phyloP scores from a whole-genome alignment of 2,329 filamentous ascomycete genomes.

The Cladosporium colombiae region DNA sequence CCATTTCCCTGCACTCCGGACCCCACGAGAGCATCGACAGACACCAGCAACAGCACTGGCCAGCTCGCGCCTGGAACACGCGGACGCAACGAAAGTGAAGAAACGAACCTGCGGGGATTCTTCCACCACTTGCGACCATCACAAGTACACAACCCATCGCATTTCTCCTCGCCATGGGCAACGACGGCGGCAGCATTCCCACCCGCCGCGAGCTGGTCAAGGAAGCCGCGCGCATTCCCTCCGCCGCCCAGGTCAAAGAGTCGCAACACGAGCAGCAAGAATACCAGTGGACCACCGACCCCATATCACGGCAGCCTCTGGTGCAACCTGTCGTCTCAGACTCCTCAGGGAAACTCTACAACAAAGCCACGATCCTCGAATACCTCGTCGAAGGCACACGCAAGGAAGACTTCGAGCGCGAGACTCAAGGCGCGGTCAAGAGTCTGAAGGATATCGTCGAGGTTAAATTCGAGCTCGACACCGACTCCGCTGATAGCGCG shows the following conservation, averaged over 20 bases:
- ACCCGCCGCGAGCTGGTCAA: conserved; percentile 95
- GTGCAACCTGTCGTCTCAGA: conserved; percentile 80
- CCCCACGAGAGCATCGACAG: conserved; percentile 4
- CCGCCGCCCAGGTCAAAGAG: conserved; percentile 84
- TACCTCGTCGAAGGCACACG: conserved; percentile 58
- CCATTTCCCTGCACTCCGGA: conserved; percentile 2
- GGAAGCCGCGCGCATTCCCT: conserved; percentile 80
- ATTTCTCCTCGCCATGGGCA: conserved; percentile 68
- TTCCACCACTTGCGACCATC: not conserved
- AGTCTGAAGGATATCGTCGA: conserved; percentile 84
- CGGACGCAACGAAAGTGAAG: not conserved
- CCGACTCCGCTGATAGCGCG: conserved; percentile 20
- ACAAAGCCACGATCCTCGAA: conserved; percentile 85
- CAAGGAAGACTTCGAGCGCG: conserved; percentile 62
- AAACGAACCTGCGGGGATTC: not conserved
- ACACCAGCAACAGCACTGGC: conserved; percentile 10
- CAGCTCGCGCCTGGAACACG: conserved; percentile 15
- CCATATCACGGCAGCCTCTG: conserved; percentile 77
- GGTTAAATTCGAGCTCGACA: conserved; percentile 69
- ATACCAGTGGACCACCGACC: conserved; percentile 85
- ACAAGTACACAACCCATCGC: not conserved
- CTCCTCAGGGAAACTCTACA: conserved; percentile 81
- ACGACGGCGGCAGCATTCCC: conserved; percentile 94
- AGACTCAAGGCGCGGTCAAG: conserved; percentile 66
- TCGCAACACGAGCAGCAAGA: conserved; percentile 79